phyloP scores from a whole-genome alignment of 768 basidiomycete genomes.

The Phlebiopsis gigantea region DNA sequence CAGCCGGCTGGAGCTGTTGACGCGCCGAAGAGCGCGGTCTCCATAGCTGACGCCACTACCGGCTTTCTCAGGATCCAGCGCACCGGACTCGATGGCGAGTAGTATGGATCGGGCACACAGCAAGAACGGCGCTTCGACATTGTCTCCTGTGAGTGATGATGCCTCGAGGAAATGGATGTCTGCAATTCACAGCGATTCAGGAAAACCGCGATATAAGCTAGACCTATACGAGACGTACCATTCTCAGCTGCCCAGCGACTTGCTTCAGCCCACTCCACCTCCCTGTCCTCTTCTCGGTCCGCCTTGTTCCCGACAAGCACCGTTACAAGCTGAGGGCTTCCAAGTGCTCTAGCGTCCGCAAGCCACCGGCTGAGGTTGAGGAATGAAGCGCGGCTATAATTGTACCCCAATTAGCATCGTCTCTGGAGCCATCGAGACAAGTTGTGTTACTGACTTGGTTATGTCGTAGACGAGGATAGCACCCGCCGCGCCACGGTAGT shows the following conservation, averaged over 20 bases:
- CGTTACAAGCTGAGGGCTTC: constrained; percentile 84
- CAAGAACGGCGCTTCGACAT: constrained; percentile 91
- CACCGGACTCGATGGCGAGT: constrained; percentile 85
- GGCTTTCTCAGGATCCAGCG: constrained; percentile 87
- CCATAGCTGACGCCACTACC: constrained; percentile 97
- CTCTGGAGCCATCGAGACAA: constrained; percentile 9
- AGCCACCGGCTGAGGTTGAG: constrained; percentile 83
- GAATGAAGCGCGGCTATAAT: constrained; percentile 79
- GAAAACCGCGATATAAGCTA: neutral
- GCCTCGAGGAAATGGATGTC: constrained; percentile 92
- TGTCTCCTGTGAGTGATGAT: constrained; percentile 88
- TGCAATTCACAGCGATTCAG: constrained; percentile 27
- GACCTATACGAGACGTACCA: constrained; percentile 40
- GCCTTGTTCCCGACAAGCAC: constrained; percentile 95
- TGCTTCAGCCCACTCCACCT: constrained; percentile 95
- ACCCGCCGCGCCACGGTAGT: constrained; percentile 92
- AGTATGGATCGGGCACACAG: constrained; percentile 84
- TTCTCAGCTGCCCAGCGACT: constrained; percentile 96
- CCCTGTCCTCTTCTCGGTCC: constrained; percentile 89
- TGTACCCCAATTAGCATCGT: neutral
- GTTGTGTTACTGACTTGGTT: constrained; percentile 53
- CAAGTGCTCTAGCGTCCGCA: constrained; percentile 87
- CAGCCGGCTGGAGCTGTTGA: constrained; percentile 85
- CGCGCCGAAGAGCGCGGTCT: constrained; percentile 85
- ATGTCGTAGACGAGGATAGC: constrained; percentile 93